Base-by-base conservation (phyloP, 140 eudicot species). In the Oenanthe javanica region DNA sequence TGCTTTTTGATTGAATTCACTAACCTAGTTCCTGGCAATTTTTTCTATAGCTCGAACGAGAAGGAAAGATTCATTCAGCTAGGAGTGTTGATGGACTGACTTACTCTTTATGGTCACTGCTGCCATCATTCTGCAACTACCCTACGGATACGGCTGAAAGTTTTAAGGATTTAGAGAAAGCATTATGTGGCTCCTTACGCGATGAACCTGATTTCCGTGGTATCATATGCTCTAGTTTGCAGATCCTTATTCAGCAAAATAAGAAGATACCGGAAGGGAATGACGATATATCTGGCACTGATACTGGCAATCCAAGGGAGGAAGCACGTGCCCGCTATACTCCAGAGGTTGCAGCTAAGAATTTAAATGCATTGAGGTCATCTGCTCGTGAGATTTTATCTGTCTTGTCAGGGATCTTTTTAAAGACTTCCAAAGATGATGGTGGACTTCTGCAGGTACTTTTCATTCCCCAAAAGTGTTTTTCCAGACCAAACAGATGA, bases 81-180 rank as follows among this genome's bases (percentile, higher is more conserved):
- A 86, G 93, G 87, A 86, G 81, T 86, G 83, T 88, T 76, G 98
- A 96, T 87, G 93, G 96, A 52, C 78, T 89, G 79, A 87, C 88
- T 45, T 93, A 95, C 80, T 86, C 96, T 71, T 51, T 93, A 77
- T 93, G 99, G 98, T 96, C 96, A 48, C 77, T 96, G 77, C 63
- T 96, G 79, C 98, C 98, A 72, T 93, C 99, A 18, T 91, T 96
- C 85, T 96, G 97, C 96, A 91, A 90, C 86, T 96, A 96, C 80
- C 97, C 94, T 16, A 42, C 73, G 74, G 98, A 93, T 82, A 91
- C 97, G 52, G 89, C 92, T 70, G 89, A 91, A 86, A 87, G 89
- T 80, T 96, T 93, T 76, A 87, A 86, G 77, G 92, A 87, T 83
- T 74, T 95, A 10, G 90, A 89, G 89, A 82, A 82, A 86, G 85